Evolutionary conservation across 495 filamentous ascomycete species (phyloP), one percentile per base, ranked within the genome.

Genomic region (Penicillium arizonense): DNA sequence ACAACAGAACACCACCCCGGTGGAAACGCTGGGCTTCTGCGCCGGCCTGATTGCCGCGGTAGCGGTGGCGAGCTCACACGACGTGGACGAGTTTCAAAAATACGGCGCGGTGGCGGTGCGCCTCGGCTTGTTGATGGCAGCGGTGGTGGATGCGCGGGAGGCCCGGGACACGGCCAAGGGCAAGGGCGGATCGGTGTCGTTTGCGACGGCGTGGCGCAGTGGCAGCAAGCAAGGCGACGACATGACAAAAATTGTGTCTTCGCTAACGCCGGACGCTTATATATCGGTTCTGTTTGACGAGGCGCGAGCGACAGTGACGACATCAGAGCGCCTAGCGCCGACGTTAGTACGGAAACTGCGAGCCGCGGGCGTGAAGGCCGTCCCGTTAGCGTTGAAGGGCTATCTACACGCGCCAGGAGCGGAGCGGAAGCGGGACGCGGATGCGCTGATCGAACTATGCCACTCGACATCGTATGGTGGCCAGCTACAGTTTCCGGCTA

Each of bases 241-340:
- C 5, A 50, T 68, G 56, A 20, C 26, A 20, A 40, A 50, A 5
- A 63, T 70, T n/a, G 9, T 73, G 8, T 38, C 14, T 12, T 28
- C 14, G 13, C 51, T 34, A 21, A 24, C 48, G 9, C 28, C 24
- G 4, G 12, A 77, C 61, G 69, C 71, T 13, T 80, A 80, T 38
- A 47, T 77, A 11, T 76, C 77, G 2, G 76, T 78, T 7, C 33
- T 44, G 5, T 76, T 68, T 30, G 77, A 80, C 42, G 63, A 76
- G 14, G 58, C 62, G 3, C 58, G 75, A 11, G 73, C 56, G 4
- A 71, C 68, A 0, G 41, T 71, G 30, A 68, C 65, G 13, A 69
- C 63, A 0, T 48, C 64, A 7, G 55, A 53, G 5, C 50, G 46
- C 23, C 69, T 46, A 8, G 56, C 55, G 23, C 50, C 56, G 6